Percentiles rank a stretch among this genome's conserved stretches.
Conservation (phyloP, 345 rosid genomes). For the Ricinus communis region DNA sequence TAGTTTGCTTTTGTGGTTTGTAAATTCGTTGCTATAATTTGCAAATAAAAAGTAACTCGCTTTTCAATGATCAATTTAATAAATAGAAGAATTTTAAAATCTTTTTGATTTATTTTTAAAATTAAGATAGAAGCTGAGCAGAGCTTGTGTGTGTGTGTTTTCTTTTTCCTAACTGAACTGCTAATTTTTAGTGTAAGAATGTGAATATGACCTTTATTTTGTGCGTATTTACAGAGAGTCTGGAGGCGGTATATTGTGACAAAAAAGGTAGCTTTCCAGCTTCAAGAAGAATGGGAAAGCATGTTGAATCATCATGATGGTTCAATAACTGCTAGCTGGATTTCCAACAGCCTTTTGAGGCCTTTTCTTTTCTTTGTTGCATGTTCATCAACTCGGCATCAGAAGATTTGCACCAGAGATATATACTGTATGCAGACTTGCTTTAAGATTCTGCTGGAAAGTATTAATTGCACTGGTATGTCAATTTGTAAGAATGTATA, state of each 20-base stretch:
- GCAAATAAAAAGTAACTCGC: too few relatives aligned
- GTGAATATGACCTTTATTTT: conserved; percentile 20
- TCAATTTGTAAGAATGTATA: not conserved
- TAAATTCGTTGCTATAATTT: not conserved
- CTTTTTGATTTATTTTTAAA: too few relatives aligned
- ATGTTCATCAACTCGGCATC: conserved; percentile 44
- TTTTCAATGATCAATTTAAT: too few relatives aligned
- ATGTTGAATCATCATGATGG: conserved; percentile 38
- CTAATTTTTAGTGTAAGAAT: not conserved
- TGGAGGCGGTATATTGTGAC: conserved; percentile 69
- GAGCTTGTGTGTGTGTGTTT: too few relatives aligned
- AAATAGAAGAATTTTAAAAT: too few relatives aligned
- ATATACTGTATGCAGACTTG: conserved; percentile 54
- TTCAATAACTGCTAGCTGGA: conserved; percentile 48
- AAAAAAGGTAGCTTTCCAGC: conserved; percentile 53
- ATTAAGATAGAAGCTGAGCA: too few relatives aligned
- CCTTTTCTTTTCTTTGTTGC: conserved; percentile 67
- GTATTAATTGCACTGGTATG: conserved; percentile 73
- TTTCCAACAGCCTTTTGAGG: conserved; percentile 62
- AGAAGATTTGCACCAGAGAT: conserved; percentile 49
- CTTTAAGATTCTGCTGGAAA: conserved; percentile 70
- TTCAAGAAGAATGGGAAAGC: conserved; percentile 69
- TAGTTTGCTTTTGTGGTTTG: not conserved
- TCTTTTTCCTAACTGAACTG: too few relatives aligned
- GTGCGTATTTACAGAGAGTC: conserved; percentile 50